Conservation (phyloP, 2,329 filamentous ascomycete genomes). For the Calonectria honghensis region DNA sequence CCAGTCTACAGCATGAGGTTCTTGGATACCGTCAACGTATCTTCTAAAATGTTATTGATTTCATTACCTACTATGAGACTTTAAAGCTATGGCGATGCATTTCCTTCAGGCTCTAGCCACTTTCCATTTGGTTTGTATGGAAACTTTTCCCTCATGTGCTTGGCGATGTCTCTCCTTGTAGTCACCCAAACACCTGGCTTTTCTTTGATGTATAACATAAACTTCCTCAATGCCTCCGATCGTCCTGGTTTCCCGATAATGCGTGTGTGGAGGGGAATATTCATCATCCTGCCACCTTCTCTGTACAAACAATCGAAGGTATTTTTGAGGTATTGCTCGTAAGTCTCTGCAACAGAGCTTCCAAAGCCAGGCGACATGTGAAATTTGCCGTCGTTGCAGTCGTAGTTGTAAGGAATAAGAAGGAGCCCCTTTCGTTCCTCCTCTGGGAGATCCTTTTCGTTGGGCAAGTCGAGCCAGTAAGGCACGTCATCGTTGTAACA, state of each 20-base stretch:
- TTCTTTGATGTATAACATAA: conserved; percentile 31
- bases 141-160: conserved; percentile 23
- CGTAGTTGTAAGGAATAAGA: conserved; percentile 48
- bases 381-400: conserved; percentile 62
- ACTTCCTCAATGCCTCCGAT: conserved; percentile 57
- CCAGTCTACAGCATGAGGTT: neutral
- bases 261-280: conserved; percentile 62
- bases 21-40: neutral
- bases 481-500: conserved; percentile 21
- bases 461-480: conserved; percentile 21
- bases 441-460: conserved; percentile 51
- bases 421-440: conserved; percentile 59
- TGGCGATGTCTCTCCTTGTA: conserved; percentile 30
- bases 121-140: conserved; percentile 20
- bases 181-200: conserved; percentile 33
- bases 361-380: conserved; percentile 63
- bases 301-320: conserved; percentile 64
- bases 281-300: conserved; percentile 66
- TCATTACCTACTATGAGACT: neutral
- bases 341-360: conserved; percentile 43
- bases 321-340: conserved; percentile 53
- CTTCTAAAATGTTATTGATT: too few relatives aligned
- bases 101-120: neutral
- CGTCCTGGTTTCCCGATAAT: conserved; percentile 64
- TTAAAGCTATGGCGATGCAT: neutral